phyloP scores from a whole-genome alignment of 2,329 filamentous ascomycete genomes.

The Trichophyton schoenleinii region DNA sequence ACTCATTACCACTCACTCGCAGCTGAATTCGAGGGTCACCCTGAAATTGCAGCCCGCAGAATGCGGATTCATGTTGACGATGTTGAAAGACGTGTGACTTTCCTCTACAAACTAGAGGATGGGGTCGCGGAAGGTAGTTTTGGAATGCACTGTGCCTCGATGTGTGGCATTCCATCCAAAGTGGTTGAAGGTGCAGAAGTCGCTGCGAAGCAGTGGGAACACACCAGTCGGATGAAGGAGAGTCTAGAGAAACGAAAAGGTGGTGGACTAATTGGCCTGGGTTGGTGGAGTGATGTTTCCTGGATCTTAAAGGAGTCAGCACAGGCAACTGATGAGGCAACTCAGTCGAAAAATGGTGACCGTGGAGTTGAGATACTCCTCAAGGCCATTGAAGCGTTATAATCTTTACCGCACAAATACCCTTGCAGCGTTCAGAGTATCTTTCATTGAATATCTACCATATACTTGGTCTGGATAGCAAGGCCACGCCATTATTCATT shows the following conservation, averaged over 20 bases:
- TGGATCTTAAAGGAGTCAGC: constrained; percentile 48
- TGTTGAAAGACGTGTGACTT: constrained; percentile 72
- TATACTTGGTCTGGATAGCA: not conserved
- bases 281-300: constrained; percentile 75
- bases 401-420: not conserved
- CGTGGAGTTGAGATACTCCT: constrained; percentile 45
- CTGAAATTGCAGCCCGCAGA: constrained; percentile 70
- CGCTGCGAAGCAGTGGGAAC: constrained; percentile 86
- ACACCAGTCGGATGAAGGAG: constrained; percentile 81
- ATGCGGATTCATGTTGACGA: constrained; percentile 96
- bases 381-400: constrained; percentile 38
- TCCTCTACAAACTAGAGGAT: constrained; percentile 85
- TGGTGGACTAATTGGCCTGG: constrained; percentile 70
- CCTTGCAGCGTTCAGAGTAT: not conserved
- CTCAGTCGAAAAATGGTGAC: constrained; percentile 28
- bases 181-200: constrained; percentile 79
- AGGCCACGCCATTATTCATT: not conserved
- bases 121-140: constrained; percentile 94
- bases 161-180: constrained; percentile 81
- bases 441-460: not conserved
- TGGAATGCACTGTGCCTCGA: constrained; percentile 96
- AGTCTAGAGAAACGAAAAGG: constrained; percentile 69
- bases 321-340: constrained; percentile 17
- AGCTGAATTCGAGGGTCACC: constrained; percentile 77
- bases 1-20: constrained; percentile 95